Conservation (phyloP, 192 early-diverging fungal genomes). For the Backusella liffmaniae region DNA sequence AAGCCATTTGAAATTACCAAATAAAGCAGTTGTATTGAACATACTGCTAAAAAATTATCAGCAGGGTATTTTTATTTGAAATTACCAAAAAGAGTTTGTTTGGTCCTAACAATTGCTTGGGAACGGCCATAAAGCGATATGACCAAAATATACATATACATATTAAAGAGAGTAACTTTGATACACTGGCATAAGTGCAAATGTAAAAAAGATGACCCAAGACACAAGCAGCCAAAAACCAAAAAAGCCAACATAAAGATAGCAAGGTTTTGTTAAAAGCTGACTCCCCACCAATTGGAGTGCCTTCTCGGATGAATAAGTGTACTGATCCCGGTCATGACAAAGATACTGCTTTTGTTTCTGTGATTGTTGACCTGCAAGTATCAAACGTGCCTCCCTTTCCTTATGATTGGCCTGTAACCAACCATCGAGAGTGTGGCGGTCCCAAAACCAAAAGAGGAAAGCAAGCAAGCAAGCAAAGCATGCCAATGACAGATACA, state of each 20-base stretch:
- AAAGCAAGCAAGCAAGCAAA: neutral
- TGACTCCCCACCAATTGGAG: constrained; percentile 12
- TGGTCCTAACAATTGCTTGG: too few species aligned
- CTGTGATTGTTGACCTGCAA: neutral
- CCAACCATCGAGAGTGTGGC: constrained; percentile 20
- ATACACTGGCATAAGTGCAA: constrained; percentile 35
- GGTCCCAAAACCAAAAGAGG: constrained; percentile 28
- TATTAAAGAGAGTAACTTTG: neutral
- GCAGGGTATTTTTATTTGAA: too few species aligned
- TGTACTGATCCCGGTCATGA: neutral
- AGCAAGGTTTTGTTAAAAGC: constrained; percentile 4
- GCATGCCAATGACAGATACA: constrained; percentile 19
- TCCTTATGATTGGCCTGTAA: constrained; percentile 22
- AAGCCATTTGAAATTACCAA: too few species aligned
- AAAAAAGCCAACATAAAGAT: constrained; percentile 22
- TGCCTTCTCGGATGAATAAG: neutral
- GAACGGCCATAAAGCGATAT: too few species aligned
- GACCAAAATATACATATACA: neutral
- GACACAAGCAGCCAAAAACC: constrained; percentile 22
- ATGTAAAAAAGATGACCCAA: constrained; percentile 28
- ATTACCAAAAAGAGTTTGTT: too few species aligned
- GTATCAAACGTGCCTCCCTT: constrained; percentile 12
- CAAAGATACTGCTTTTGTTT: neutral
- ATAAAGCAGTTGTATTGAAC: too few species aligned
- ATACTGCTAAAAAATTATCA: too few species aligned